phyloP scores from a whole-genome alignment of 495 filamentous ascomycete species.

The Neurospora sp. region DNA sequence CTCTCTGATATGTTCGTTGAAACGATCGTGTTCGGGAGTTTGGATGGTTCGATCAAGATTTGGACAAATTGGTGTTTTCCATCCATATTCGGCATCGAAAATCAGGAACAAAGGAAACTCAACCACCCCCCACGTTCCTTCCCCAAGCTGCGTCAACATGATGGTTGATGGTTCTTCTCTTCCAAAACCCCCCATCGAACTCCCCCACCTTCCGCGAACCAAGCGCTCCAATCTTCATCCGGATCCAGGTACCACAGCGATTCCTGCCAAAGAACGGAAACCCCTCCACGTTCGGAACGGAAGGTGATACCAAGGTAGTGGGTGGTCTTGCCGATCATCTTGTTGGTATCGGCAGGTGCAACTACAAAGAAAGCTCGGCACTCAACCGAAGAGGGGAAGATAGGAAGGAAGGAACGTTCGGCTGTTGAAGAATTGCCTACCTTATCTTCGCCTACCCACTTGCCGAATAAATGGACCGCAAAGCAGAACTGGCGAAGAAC shows the following conservation, averaged over 20 bases:
- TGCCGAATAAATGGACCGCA: background rate
- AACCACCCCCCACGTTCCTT: background rate
- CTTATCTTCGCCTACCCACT: background rate
- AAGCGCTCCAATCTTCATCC: background rate
- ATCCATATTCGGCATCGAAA: background rate
- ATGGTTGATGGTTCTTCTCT: background rate
- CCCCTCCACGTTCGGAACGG: background rate
- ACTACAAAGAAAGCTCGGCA: background rate
- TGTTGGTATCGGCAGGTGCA: background rate
- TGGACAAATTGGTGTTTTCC: background rate
- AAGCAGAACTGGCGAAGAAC: no score
- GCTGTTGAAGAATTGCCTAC: background rate
- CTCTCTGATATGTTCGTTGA: background rate
- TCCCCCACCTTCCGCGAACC: background rate
- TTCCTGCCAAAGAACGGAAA: background rate
- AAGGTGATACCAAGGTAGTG: background rate
- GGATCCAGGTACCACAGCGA: background rate
- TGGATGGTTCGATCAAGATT: no score
- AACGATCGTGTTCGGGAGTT: background rate
- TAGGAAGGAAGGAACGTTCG: background rate
- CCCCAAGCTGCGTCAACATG: background rate
- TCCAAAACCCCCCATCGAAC: background rate
- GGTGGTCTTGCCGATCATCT: background rate
- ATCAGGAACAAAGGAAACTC: background rate
- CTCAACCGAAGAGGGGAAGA: background rate